A percentile compares a stretch with the other conserved stretches of the same genome.
These are phyloP conservation scores for Dacryopinax spathularia DNA, from an alignment of 768 basidiomycete species.

Conservation along the genomic window DNA sequence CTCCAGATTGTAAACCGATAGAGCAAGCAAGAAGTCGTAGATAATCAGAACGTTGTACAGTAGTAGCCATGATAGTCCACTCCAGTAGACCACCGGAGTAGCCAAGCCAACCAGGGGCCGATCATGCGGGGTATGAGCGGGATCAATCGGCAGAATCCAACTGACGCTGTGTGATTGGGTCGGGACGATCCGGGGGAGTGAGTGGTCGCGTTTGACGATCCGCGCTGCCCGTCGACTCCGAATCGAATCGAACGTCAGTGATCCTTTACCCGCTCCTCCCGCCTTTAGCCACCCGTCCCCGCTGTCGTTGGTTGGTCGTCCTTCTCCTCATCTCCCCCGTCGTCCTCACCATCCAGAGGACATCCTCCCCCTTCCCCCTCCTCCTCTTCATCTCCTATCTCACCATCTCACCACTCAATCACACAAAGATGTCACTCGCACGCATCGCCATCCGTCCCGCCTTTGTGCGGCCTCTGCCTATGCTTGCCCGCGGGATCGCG, in stretches of 20 bases:
- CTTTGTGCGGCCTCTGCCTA: neutral
- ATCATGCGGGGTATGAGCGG: neutral
- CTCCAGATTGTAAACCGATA: neutral
- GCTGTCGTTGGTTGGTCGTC: neutral
- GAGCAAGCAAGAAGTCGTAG: no score
- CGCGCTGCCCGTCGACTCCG: no score
- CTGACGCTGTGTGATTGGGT: neutral
- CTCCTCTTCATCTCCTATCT: conserved; percentile 1
- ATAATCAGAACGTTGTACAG: no score
- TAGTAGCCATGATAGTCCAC: no score
- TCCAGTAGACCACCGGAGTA: neutral
- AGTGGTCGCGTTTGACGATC: no score
- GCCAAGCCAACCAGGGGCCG: neutral
- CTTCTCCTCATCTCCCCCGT: neutral
- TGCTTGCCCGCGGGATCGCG: neutral
- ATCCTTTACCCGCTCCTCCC: conserved; percentile 5
- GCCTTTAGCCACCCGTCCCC: neutral
- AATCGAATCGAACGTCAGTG: conserved; percentile 8
- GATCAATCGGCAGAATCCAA: neutral
- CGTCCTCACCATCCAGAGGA: conserved; percentile 4
- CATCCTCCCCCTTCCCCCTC: neutral
- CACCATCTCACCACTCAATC: conserved; percentile 4
- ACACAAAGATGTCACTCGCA: conserved; percentile 8
- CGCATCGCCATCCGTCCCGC: conserved; percentile 3
- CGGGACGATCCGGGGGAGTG: neutral